A percentile compares a stretch with the other conserved stretches of the same genome.
These are phyloP conservation scores for Murraya paniculata DNA, from an alignment of 345 rosid genomes.

Conservation along the genomic window DNA sequence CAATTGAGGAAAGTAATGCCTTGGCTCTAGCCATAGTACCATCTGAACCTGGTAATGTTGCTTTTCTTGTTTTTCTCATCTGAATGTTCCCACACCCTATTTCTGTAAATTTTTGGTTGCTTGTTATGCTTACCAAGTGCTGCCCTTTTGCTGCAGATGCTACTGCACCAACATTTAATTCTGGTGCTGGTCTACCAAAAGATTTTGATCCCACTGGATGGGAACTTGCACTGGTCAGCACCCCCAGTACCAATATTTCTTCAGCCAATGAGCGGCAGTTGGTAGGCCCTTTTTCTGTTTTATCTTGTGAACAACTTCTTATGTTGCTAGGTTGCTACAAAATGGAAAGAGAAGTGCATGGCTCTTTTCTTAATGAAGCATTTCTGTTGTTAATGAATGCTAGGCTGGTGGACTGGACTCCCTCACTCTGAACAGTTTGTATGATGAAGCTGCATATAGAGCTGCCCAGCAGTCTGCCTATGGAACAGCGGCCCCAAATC, in stretches of 20 bases:
- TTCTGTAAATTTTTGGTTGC: background rate
- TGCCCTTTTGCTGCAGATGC: conserved; percentile 33
- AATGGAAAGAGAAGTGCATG: background rate
- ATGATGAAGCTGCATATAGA: conserved; percentile 80
- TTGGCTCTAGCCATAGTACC: conserved; percentile 88
- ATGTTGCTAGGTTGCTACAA: background rate
- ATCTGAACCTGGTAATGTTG: conserved; percentile 47
- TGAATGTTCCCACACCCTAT: background rate
- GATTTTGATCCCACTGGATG: conserved; percentile 90
- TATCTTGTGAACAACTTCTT: background rate
- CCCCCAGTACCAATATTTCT: conserved; percentile 77
- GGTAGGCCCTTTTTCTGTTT: conserved; percentile 43
- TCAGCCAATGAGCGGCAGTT: conserved; percentile 75
- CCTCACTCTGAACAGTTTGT: conserved; percentile 77
- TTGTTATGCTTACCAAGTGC: conserved; percentile 1
- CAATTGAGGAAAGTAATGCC: conserved; percentile 87
- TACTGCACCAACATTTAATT: conserved; percentile 46
- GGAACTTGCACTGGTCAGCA: conserved; percentile 87
- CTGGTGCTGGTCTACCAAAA: conserved; percentile 49
- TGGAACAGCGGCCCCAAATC: conserved; percentile 84
- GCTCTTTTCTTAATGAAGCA: background rate
- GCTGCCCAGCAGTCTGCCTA: conserved; percentile 79
- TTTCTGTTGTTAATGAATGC: conserved; percentile 15
- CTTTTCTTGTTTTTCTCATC: conserved; percentile 1
- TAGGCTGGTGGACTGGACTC: conserved; percentile 98